Evolutionary conservation across 2,329 filamentous ascomycete genomes (phyloP).

Genomic region (Blumeria hordei): DNA sequence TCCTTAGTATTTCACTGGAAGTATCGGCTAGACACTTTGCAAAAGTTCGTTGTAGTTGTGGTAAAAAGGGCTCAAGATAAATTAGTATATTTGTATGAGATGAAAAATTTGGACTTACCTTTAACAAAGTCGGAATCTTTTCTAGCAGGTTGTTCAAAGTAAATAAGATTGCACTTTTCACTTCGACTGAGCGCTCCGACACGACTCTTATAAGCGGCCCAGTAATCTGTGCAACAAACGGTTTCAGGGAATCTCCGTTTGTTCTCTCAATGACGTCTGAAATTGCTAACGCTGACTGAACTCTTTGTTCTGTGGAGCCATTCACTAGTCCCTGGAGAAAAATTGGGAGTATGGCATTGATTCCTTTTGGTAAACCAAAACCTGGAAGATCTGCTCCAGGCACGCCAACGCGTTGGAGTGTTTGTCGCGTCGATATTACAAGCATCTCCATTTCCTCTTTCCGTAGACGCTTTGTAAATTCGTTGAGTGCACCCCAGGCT

Average conservation of each 20-base stretch:
- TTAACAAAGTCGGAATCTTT: conserved; percentile 87
- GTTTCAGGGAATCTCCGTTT: conserved; percentile 64
- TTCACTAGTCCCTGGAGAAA: conserved; percentile 98
- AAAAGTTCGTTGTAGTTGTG: conserved; percentile 89
- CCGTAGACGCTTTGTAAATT: conserved; percentile 67
- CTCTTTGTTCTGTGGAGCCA: conserved; percentile 74
- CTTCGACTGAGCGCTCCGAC: conserved; percentile 83
- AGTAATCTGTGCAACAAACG: conserved; percentile 92
- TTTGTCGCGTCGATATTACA: conserved; percentile 64
- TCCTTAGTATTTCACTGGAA: conserved; percentile 68
- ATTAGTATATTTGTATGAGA: neutral
- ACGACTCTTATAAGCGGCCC: conserved; percentile 94
- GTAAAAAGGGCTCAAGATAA: conserved; percentile 47
- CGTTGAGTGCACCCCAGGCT: conserved; percentile 65
- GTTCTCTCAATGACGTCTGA: conserved; percentile 91
- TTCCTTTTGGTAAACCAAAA: conserved; percentile 84
- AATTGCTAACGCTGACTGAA: conserved; percentile 75
- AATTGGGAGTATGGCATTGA: conserved; percentile 86
- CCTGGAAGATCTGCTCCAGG: conserved; percentile 64
- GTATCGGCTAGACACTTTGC: conserved; percentile 87
- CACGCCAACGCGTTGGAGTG: conserved; percentile 70
- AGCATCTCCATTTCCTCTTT: conserved; percentile 98
- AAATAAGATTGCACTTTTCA: conserved; percentile 82
- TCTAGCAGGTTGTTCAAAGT: conserved; percentile 88
- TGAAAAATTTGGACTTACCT: conserved; percentile 16